Evolutionary conservation across 257 asterid species (phyloP), one percentile per base, ranked within the genome.

Genomic region (Rehmannia glutinosa): DNA sequence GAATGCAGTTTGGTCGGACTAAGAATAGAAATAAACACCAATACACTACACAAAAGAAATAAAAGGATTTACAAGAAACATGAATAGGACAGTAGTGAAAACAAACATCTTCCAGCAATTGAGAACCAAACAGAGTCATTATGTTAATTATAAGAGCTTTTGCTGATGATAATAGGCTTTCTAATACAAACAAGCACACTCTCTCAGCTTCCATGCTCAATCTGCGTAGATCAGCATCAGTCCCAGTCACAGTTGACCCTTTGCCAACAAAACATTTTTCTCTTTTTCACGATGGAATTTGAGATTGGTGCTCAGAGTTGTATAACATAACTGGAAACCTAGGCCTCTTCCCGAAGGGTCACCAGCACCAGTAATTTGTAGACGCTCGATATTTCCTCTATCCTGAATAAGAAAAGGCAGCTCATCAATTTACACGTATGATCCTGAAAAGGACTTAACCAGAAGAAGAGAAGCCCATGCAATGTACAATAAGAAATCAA

Each of bases 131-230:
- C 10, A 49, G 30, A 56, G 61, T 49, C 47, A 35, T 43, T 12
- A 16, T 17, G 51, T 41, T 56, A 46, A 65, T 50, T 21, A 12
- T 21, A 61, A 7, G 55, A 70, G 73, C 39, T 35, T 47, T 23
- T 24, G 39, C n/a, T n/a, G 19, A 17, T 27, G 67, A 15, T 43
- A 24, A 33, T 51, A 4, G 17, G 32, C 13, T 47, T 68, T 25
- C 24, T 23, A 72, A 41, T 16, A 62, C 11, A 69, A 52, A 61
- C 38, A 59, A 64, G 79, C 90, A 68, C 56, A 94, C 99, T 91
- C 97, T 70, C 95, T 82, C 99, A 74, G 96, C 97, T 67, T 91
- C 97, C 99, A 94, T 94, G 91, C 97, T 94, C 87, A 94, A 80
- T 78, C 99, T 88, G 58, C 97, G 97, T 30, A 94, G 82, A 82